Conservation (phyloP, 164 flowering plant genomes). For the Brasenia schreberi region DNA sequence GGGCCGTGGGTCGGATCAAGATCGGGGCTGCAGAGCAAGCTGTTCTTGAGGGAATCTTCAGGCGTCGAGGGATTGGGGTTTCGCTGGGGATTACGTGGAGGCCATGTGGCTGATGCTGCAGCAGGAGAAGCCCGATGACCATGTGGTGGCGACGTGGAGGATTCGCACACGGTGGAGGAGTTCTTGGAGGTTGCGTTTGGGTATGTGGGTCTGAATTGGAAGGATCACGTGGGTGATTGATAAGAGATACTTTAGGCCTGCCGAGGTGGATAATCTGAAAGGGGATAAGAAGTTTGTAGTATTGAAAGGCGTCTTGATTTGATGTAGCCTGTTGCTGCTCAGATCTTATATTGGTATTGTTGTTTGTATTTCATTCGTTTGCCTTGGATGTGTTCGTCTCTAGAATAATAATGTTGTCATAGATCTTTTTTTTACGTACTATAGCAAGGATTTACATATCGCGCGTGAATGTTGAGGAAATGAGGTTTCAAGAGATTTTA, state of each 20-base stretch:
- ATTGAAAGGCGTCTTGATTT: neutral
- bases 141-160: slow-evolving; percentile 99
- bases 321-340: neutral
- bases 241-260: slow-evolving; percentile 80
- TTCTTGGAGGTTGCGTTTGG: slow-evolving; percentile 83
- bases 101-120: slow-evolving; percentile 99
- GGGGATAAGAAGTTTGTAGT: slow-evolving; percentile 14
- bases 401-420: neutral
- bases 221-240: slow-evolving; percentile 85
- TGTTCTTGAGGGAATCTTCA: slow-evolving; percentile 65
- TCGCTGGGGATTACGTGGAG: slow-evolving; percentile 94
- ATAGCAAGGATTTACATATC: neutral
- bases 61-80: slow-evolving; percentile 92
- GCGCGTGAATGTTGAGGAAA: neutral
- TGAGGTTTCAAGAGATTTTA: neutral
- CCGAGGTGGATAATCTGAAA: slow-evolving; percentile 84
- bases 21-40: slow-evolving; percentile 81
- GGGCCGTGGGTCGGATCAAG: slow-evolving; percentile 89
- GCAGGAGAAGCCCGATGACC: slow-evolving; percentile 87
- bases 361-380: neutral
- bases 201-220: slow-evolving; percentile 82
- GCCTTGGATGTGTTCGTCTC: neutral
- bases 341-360: neutral
- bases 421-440: neutral
- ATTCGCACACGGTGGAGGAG: slow-evolving; percentile 86